phyloP scores from a whole-genome alignment of 768 basidiomycete species.

The Dentipellis fragilis region DNA sequence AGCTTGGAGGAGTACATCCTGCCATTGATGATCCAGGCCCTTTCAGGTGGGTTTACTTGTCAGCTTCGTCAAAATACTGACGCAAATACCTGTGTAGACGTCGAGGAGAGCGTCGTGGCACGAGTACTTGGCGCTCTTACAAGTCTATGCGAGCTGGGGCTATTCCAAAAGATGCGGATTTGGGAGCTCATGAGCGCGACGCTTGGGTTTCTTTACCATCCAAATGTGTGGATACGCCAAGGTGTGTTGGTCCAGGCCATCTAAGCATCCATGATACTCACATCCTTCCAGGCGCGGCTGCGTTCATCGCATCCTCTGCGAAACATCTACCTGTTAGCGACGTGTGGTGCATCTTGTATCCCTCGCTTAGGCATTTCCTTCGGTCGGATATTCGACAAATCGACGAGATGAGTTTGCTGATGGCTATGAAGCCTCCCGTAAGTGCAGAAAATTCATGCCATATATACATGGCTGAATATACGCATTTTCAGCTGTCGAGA shows the following conservation, averaged over 20 bases:
- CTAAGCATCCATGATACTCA: background rate
- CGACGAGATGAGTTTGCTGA: slow-evolving; percentile 65
- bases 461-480: background rate
- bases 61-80: background rate
- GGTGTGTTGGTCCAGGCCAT: slow-evolving; percentile 30
- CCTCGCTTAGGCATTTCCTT: slow-evolving; percentile 77
- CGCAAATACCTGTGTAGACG: slow-evolving; percentile 42
- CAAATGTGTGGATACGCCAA: slow-evolving; percentile 93
- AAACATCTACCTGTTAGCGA: slow-evolving; percentile 79
- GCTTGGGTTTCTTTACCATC: slow-evolving; percentile 87
- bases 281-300: slow-evolving; percentile 53
- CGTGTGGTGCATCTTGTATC: slow-evolving; percentile 96
- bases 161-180: slow-evolving; percentile 90
- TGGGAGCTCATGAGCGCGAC: slow-evolving; percentile 93
- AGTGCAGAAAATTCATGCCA: slow-evolving; percentile 16
- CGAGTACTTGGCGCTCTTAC: slow-evolving; percentile 83
- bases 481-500: slow-evolving; percentile 37
- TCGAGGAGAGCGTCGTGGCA: slow-evolving; percentile 90
- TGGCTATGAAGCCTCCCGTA: slow-evolving; percentile 72
- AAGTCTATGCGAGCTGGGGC: slow-evolving; percentile 78
- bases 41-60: slow-evolving; percentile 53
- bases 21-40: slow-evolving; percentile 92
- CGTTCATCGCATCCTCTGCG: slow-evolving; percentile 82
- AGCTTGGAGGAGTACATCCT: slow-evolving; percentile 94
- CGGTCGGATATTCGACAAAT: slow-evolving; percentile 73